Base-by-base conservation (phyloP, 2,329 filamentous ascomycete genomes). In the Coccinonectria pachysandricola region DNA sequence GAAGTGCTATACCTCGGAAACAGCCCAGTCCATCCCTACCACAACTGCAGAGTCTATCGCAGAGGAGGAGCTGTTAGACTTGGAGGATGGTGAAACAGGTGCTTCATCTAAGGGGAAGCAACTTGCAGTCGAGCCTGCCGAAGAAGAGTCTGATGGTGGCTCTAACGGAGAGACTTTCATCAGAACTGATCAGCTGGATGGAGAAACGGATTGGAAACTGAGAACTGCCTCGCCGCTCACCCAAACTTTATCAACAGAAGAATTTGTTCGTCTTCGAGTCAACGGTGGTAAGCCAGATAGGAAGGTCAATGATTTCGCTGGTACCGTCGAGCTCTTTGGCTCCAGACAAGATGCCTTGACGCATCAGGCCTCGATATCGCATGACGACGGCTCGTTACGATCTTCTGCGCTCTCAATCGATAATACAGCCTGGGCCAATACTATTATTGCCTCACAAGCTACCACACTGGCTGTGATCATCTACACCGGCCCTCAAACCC, bases 371-470 rank as follows among this genome's bases (percentile, higher is more conserved):
- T 35, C 47, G 5, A 37, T 54, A 16, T 46, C 46, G 6, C 42
- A 51, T 10, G 49, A 55, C 18, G 47, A 46, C 10, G 57, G 57
- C 12, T 37, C 37, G 11, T 39, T 56, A 10, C 71, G 71, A 31
- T 82, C 79, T 5, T 72, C 78, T 3, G 76, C 87, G 2, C 64
- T 98, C 19, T 84, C 75, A 2, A 95, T 98, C 36, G 91, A 98
- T 56, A 95, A 98, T 49, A 96, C 91, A 6, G 91, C 92, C 7
- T 98, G 92, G 91, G 88, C 88, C 11, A 98, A 96, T 50, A 98
- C 91, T 0, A 82, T 98, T 13, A 80, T 98, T 34, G 91, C 91
- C 1, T 96, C 88, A 1, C 91, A 87, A 50, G 88, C 82, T 1
- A 82, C 74, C 4, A 91, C 91, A 0, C 65, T 94, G 32, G 88